Evolutionary conservation across 2,329 filamentous ascomycete genomes (phyloP), one percentile per base, ranked within the genome.

Genomic region (Epicoccum sorghinum): DNA sequence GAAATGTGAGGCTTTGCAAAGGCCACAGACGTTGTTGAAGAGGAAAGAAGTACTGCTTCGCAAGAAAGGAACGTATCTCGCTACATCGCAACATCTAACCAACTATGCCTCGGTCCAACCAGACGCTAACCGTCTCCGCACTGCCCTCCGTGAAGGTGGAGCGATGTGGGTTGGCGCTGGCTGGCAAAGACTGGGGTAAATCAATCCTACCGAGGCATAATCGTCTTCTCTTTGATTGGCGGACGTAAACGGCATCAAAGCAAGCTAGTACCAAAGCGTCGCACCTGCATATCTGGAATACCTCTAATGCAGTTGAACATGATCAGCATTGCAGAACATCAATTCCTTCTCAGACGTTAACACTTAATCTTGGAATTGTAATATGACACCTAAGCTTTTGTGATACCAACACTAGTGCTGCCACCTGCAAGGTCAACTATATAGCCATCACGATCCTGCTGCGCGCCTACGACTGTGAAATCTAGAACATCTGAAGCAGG

Each of bases 391-490:
- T 48, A 50, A 8, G 25, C 30, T 25, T 50, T 55, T 3, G 35
- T 47, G 14, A 68, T 57, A 12, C 51, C 59, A 18, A 66, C 53
- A 4, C 36, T 51, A 14, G 52, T 50, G 35, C 41, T 52, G 4
- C 50, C 62, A 39, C 38, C 55, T 1, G 50, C 37, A 13, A 68
- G 42, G 43, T 61, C 55, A 14, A 67, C 52, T 13, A 47, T 42
- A 52, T 56, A 66, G 18, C 66, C 64, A 24, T 60, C 60, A 24
- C 61, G 54, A 32, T 51, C 48, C 25, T 49, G 44, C 30, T 49
- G 38, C 29, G 56, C 52, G 0, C 58, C 62, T 9, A n/a, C 45
- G 12, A 67, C 48, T 4, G 48, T 46, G 24, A 56, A 66, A 12
- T 46, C 35, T 3, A 52, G 24, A 2, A 33, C 47, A 8, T 30